Percentiles rank a stretch among this genome's conserved stretches.
Evolutionary conservation across 495 filamentous ascomycete genomes (phyloP).

Genomic region (Aspergillus taichungensis): DNA sequence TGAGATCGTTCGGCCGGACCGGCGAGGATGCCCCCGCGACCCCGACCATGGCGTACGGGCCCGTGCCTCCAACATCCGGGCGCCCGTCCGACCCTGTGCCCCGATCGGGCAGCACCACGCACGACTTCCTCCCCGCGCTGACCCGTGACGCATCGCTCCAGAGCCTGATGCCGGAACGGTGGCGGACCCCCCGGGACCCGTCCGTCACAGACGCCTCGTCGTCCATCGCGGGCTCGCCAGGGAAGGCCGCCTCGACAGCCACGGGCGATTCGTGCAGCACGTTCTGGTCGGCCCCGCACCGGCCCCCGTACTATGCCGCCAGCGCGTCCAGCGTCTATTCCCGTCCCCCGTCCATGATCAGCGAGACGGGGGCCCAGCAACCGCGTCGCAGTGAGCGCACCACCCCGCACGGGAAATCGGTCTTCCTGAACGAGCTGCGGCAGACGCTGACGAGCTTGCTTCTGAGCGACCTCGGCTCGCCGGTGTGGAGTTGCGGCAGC

Average conservation of each 20-base stretch:
- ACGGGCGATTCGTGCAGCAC: constrained; percentile 72
- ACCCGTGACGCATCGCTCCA: constrained; percentile 45
- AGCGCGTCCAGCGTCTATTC: constrained; percentile 48
- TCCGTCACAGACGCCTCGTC: constrained; percentile 41
- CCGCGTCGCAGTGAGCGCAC: constrained; percentile 30
- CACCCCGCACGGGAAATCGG: constrained; percentile 40
- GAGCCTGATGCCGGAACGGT: constrained; percentile 60
- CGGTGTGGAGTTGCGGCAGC: constrained; percentile 73
- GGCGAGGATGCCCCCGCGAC: constrained; percentile 30
- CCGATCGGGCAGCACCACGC: constrained; percentile 20
- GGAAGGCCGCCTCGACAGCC: constrained; percentile 42
- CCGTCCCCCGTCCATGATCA: constrained; percentile 39
- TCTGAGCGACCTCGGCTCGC: constrained; percentile 79
- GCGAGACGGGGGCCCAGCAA: constrained; percentile 25
- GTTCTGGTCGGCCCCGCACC: constrained; percentile 76
- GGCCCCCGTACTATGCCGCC: constrained; percentile 52
- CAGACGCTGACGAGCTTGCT: constrained; percentile 76
- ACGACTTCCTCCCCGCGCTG: constrained; percentile 24
- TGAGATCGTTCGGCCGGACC: constrained; percentile 43
- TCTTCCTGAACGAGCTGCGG: constrained; percentile 68
- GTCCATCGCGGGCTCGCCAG: constrained; percentile 52
- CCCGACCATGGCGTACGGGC: too few species aligned
- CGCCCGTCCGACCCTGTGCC: constrained; percentile 36
- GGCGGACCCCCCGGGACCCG: constrained; percentile 40
- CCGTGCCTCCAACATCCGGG: too few species aligned